Conservation (phyloP, 2,329 filamentous ascomycete species). For the Alternaria consortialis region DNA sequence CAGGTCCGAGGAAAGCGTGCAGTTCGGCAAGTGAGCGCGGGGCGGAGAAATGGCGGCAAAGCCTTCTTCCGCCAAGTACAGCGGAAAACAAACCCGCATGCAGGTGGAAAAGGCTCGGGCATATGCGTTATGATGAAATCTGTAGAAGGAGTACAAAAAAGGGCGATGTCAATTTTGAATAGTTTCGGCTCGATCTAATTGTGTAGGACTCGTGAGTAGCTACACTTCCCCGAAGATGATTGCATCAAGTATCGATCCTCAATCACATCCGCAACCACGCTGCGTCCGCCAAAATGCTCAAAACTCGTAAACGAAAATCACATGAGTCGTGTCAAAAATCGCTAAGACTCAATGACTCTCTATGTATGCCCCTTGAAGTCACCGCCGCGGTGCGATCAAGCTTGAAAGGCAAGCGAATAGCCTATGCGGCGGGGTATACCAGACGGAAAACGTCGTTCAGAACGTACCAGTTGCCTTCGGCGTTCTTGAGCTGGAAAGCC, state of each 20-base stretch:
- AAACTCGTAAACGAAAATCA: slow-evolving; percentile 12
- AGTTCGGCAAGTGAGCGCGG: slow-evolving; percentile 49
- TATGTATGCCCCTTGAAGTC: neutral
- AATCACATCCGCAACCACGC: slow-evolving; percentile 9
- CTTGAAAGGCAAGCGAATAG: neutral
- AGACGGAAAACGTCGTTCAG: slow-evolving; percentile 96
- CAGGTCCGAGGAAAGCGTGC: slow-evolving; percentile 30
- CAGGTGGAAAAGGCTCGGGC: slow-evolving; percentile 20
- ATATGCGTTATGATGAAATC: slow-evolving; percentile 3
- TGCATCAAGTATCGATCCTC: neutral
- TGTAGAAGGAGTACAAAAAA: neutral
- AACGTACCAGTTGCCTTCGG: slow-evolving; percentile 78
- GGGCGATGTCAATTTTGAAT: neutral
- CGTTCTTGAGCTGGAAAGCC: slow-evolving; percentile 82
- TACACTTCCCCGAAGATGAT: neutral
- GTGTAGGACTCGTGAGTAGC: neutral
- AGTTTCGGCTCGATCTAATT: neutral
- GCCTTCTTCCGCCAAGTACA: slow-evolving; percentile 32
- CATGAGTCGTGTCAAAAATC: slow-evolving; percentile 13
- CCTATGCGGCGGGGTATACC: slow-evolving; percentile 66
- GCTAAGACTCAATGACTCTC: neutral
- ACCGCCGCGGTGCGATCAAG: neutral
- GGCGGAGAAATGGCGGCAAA: slow-evolving; percentile 37
- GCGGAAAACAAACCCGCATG: slow-evolving; percentile 20
- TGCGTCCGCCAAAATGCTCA: slow-evolving; percentile 27